phyloP scores from a whole-genome alignment of 2,329 filamentous ascomycete genomes.

The Calonectria pseudoreteaudii region DNA sequence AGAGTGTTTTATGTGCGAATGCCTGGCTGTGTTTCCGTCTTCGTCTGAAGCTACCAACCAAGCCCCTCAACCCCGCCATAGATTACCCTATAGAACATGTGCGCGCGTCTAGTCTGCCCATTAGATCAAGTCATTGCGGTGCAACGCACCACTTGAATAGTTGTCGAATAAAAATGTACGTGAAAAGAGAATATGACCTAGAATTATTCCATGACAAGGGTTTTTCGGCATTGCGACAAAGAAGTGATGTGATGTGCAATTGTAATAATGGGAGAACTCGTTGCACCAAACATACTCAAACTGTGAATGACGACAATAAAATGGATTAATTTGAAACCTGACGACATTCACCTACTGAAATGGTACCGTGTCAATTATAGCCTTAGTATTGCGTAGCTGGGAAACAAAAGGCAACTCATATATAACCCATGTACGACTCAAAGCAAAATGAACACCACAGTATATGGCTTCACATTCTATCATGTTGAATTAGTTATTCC shows the following conservation, averaged over 20 bases:
- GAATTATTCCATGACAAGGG: too few relatives aligned
- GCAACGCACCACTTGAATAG: background rate
- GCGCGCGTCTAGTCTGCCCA: background rate
- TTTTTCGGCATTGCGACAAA: background rate
- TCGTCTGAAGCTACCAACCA: background rate
- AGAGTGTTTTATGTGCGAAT: background rate
- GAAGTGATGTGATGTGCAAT: background rate
- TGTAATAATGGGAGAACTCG: background rate
- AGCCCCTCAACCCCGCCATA: slow-evolving; percentile 72
- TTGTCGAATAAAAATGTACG: background rate
- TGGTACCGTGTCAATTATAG: background rate
- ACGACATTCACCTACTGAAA: background rate
- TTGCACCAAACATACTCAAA: too few relatives aligned
- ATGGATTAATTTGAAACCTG: background rate
- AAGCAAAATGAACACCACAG: background rate
- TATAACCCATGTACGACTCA: background rate
- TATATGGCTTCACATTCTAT: background rate
- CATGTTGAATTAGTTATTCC: background rate
- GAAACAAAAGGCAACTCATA: background rate
- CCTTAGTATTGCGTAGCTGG: background rate
- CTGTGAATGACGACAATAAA: background rate
- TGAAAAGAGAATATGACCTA: too few relatives aligned
- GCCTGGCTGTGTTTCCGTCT: background rate
- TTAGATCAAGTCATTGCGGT: slow-evolving; percentile 11
- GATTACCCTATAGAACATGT: slow-evolving; percentile 71